Evolutionary conservation across 257 asterid genomes (phyloP).

Genomic region (Fraxinus quadrangulata): DNA sequence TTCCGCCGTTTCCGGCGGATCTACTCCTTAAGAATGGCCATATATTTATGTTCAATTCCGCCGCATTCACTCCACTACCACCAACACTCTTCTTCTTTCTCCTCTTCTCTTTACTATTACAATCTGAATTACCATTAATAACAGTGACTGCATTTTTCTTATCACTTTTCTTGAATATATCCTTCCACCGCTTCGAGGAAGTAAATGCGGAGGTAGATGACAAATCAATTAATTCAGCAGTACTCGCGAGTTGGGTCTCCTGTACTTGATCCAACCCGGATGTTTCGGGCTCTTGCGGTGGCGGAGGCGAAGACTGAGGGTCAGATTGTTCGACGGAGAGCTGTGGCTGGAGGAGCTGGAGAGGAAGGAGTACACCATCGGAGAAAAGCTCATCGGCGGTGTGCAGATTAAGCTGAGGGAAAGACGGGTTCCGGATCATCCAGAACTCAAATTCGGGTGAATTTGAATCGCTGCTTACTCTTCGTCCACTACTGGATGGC

Average conservation of each 20-base stretch:
- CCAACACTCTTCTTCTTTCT: conserved; percentile 46
- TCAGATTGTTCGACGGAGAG: conserved; percentile 22
- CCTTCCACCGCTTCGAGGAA: conserved; percentile 80
- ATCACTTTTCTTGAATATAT: conserved; percentile 58
- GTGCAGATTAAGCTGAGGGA: conserved; percentile 65
- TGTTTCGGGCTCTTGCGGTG: conserved; percentile 18
- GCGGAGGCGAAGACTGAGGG: not conserved
- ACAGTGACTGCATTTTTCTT: conserved; percentile 28
- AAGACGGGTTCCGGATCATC: conserved; percentile 69
- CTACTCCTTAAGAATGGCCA: conserved; percentile 94
- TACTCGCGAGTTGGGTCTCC: conserved; percentile 15
- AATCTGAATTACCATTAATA: not conserved
- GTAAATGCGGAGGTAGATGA: conserved; percentile 42
- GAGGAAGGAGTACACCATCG: conserved; percentile 79
- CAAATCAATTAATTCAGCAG: conserved; percentile 21
- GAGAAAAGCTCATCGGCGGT: conserved; percentile 94
- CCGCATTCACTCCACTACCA: conserved; percentile 36
- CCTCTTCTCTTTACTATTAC: conserved; percentile 23
- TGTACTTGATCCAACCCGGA: conserved; percentile 36
- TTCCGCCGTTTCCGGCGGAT: conserved; percentile 84
- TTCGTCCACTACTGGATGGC: too few species aligned
- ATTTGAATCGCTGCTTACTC: conserved; percentile 14
- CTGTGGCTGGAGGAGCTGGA: conserved; percentile 50
- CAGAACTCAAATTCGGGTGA: conserved; percentile 96
- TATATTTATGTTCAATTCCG: conserved; percentile 83